phyloP scores from a whole-genome alignment of 73 alveolate genomes.

The Durusdinium trenchii region DNA sequence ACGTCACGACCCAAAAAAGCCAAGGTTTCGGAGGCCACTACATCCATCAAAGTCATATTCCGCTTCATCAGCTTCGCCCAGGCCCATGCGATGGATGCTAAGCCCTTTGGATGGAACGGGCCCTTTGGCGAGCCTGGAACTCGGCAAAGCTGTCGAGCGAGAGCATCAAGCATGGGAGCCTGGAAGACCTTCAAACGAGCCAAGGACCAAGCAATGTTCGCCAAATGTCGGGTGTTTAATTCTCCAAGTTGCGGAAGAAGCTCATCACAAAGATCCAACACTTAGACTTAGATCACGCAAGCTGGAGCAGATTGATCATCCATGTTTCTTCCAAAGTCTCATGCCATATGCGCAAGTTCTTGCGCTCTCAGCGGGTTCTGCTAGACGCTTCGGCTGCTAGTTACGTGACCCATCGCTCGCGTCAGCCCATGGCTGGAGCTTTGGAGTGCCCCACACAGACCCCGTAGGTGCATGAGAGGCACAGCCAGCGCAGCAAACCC shows the following conservation, averaged over 20 bases:
- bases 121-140: neutral
- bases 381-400: neutral
- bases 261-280: neutral
- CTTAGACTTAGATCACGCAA: neutral
- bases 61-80: conserved; percentile 59
- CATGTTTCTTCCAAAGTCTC: neutral
- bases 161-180: neutral
- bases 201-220: conserved; percentile 26
- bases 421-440: neutral
- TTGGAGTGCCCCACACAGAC: neutral
- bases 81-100: conserved; percentile 60
- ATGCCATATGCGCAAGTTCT: neutral
- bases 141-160: conserved; percentile 21
- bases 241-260: neutral
- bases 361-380: neutral
- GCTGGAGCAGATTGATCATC: neutral
- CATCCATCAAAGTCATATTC: conserved; percentile 59
- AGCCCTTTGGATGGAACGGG: conserved; percentile 54
- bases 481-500: too few relatives aligned
- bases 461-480: neutral
- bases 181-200: neutral
- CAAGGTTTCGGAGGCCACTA: neutral
- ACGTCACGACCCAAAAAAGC: neutral
- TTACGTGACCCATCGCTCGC: neutral
- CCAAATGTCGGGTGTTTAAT: conserved; percentile 39